Base-by-base conservation (phyloP, 2,329 filamentous ascomycete genomes). In the Calonectria ilicicola region DNA sequence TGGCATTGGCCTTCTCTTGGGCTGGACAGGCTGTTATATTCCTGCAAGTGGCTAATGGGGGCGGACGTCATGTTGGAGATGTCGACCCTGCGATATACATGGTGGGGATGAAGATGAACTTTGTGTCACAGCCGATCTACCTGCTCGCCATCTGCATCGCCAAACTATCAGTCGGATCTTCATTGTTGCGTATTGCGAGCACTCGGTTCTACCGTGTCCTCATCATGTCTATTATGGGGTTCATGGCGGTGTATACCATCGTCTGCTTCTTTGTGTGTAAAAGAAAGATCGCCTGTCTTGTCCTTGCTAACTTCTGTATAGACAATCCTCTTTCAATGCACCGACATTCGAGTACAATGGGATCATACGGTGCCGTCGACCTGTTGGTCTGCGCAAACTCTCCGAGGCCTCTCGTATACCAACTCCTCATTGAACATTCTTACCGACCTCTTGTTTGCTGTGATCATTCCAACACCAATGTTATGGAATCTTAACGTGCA, bases 251-350 rank as follows among this genome's bases (percentile, higher is more conserved):
- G 1, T 83, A 83, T 56, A 83, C 81, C 0, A 77, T 80, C 6
- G 78, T 72, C 12, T 82, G 82, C 29, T 84, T 85, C 67, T 82
- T 88, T 29, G 82, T 84, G 72, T 65, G 82, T 79, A 6, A n/a
- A 27, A 27, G 4, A 2, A 19, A 19, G 4, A 2, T 1, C 3
- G 5, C 2, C 17, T 2, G 4, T 10, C 5, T 14, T 4, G 0
- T 7, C 3, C n/a, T 26, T 5, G 0, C 14, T 66, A n/a, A 56
- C 35, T 32, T 8, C n/a, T 15, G 0, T 19, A 17, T 23, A 83
- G 79, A 89, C 87, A 0, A 73, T 89, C 2, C 69, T 89, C 2
- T 78, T 89, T 1, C 87, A 90, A 70, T 90, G 88, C 62, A 84
- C 82, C 7, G 83, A 89, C 49, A 78, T 89, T 1, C 81, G 83